phyloP scores from a whole-genome alignment of 352 stramenopile species.

The Globisporangium paddicum region DNA sequence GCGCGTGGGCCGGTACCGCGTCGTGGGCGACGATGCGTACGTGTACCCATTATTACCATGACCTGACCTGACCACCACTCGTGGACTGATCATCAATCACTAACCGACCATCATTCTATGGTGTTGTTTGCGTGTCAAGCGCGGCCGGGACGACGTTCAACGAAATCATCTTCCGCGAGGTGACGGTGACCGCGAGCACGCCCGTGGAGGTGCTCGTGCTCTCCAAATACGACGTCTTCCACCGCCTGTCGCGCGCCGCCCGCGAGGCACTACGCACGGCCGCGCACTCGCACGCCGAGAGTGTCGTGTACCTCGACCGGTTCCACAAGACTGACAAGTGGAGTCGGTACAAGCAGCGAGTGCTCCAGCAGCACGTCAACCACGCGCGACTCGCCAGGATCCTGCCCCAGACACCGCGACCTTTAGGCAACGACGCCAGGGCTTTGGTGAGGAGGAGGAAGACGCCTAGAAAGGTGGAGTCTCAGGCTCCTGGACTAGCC shows the following conservation, averaged over 20 bases:
- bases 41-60: too few relatives aligned
- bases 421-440: too few relatives aligned
- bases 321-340: conserved; percentile 71
- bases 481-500: not conserved
- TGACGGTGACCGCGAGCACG: conserved; percentile 59
- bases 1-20: conserved; percentile 48
- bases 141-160: conserved; percentile 61
- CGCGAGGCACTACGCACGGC: conserved; percentile 49
- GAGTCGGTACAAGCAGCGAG: conserved; percentile 46
- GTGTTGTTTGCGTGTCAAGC: conserved; percentile 18
- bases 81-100: too few relatives aligned
- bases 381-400: conserved; percentile 43
- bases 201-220: conserved; percentile 64
- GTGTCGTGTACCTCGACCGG: conserved; percentile 61
- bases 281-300: conserved; percentile 35
- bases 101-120: too few relatives aligned
- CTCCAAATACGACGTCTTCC: conserved; percentile 79
- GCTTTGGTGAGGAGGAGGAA: not conserved
- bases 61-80: not conserved
- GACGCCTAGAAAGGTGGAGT: not conserved
- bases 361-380: conserved; percentile 43
- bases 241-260: conserved; percentile 50
- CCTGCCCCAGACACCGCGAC: conserved; percentile 14
- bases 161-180: conserved; percentile 51
- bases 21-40: conserved; percentile 72